Percentiles rank a stretch among this genome's conserved stretches.
These are phyloP conservation scores for Yamadazyma spencermartinsiae DNA, from an alignment of 1,139 yeast species.

Conservation along the genomic window DNA sequence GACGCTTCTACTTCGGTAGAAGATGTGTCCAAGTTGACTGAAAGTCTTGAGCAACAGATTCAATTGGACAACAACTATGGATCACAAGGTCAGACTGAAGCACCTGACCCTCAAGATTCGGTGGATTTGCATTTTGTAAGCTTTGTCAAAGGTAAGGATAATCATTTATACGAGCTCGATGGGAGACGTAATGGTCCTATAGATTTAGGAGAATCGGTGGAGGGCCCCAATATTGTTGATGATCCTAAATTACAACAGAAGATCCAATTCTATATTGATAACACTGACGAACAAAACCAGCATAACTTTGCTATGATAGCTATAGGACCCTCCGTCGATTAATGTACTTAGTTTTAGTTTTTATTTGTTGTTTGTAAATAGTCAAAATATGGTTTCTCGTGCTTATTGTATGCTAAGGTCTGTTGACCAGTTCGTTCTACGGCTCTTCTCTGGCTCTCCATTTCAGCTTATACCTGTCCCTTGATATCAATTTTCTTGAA, in stretches of 20 bases:
- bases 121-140: conserved; percentile 78
- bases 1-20: conserved; percentile 23
- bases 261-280: conserved; percentile 64
- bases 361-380: not conserved
- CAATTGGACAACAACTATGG: conserved; percentile 61
- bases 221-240: conserved; percentile 49
- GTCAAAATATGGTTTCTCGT: not conserved
- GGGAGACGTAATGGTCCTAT: conserved; percentile 84
- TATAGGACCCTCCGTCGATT: conserved; percentile 54
- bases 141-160: conserved; percentile 58
- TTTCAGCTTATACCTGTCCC: conserved; percentile 81
- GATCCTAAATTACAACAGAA: conserved; percentile 52
- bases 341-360: too few species aligned
- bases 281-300: conserved; percentile 58
- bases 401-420: too few species aligned
- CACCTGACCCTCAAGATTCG: conserved; percentile 69
- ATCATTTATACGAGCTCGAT: conserved; percentile 79
- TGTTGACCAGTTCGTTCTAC: too few species aligned
- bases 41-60: conserved; percentile 48
- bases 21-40: conserved; percentile 50
- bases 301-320: conserved; percentile 71
- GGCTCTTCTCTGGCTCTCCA: not conserved
- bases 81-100: conserved; percentile 71
- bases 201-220: conserved; percentile 51
- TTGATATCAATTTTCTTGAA: conserved; percentile 81